These are phyloP conservation scores for Eruca vesicaria DNA, from an alignment of 441 rosid species.

Conservation along the genomic window DNA sequence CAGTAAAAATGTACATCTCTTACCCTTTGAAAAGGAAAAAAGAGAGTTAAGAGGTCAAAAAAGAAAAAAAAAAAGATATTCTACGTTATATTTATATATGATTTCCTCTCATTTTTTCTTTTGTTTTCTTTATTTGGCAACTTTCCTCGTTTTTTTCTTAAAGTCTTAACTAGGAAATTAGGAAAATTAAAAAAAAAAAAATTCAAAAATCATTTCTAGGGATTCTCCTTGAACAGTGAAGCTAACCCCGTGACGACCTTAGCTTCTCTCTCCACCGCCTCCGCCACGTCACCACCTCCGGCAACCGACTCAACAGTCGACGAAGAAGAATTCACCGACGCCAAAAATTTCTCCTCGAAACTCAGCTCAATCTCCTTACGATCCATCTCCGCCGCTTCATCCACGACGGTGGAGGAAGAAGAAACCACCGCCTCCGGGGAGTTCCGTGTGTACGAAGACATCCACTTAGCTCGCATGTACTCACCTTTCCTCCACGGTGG, in stretches of 20 bases:
- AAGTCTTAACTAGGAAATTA: neutral
- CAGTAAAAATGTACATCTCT: neutral
- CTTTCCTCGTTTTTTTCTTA: neutral
- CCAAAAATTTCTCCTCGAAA: constrained; percentile 45
- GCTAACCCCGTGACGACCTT: constrained; percentile 83
- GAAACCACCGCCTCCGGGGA: constrained; percentile 7
- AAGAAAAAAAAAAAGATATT: neutral
- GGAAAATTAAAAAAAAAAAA: constrained; percentile 1
- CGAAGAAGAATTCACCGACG: constrained; percentile 4
- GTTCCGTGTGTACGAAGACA: constrained; percentile 53
- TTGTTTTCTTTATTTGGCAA: constrained; percentile 24
- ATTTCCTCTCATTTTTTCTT: neutral
- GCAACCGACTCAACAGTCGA: constrained; percentile 2
- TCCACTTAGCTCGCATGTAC: constrained; percentile 90
- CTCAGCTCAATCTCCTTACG: constrained; percentile 53
- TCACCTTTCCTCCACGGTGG: constrained; percentile 90
- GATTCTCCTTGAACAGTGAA: constrained; percentile 65
- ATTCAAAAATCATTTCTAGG: constrained; percentile 43
- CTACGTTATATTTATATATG: constrained; percentile 2
- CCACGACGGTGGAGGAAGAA: constrained; percentile 12
- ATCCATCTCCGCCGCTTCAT: constrained; percentile 2
- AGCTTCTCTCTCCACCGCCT: constrained; percentile 44
- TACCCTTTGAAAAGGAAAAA: neutral
- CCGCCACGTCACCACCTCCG: constrained; percentile 25
- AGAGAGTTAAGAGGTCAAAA: neutral